phyloP scores from a whole-genome alignment of 306 rosid genomes.

The Sicyos edulis region DNA sequence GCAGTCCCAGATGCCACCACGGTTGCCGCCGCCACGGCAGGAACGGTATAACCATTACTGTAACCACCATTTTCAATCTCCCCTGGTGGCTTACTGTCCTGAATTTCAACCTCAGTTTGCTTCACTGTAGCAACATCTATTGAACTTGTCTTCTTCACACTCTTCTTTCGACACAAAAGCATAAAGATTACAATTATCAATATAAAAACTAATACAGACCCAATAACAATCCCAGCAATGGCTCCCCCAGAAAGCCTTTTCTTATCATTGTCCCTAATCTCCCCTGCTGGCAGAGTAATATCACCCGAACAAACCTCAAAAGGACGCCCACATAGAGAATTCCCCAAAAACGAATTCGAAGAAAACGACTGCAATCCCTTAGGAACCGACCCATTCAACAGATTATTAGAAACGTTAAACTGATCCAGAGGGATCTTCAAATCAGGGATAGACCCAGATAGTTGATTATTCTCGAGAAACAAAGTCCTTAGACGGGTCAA shows the following conservation, averaged over 20 bases:
- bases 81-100: slow-evolving; percentile 19
- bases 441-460: slow-evolving; percentile 33
- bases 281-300: background rate
- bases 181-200: slow-evolving; percentile 24
- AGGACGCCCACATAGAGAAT: slow-evolving; percentile 35
- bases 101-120: slow-evolving; percentile 28
- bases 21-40: slow-evolving; percentile 20
- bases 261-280: slow-evolving; percentile 12
- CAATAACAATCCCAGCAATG: slow-evolving; percentile 41
- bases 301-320: slow-evolving; percentile 28
- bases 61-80: slow-evolving; percentile 27
- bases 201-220: slow-evolving; percentile 32
- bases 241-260: slow-evolving; percentile 40
- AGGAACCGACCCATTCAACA: slow-evolving; percentile 39
- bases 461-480: slow-evolving; percentile 33
- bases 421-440: slow-evolving; percentile 33
- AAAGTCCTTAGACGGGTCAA: slow-evolving; percentile 35
- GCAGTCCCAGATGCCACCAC: slow-evolving; percentile 22
- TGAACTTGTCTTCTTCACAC: slow-evolving; percentile 33
- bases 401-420: slow-evolving; percentile 40
- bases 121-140: slow-evolving; percentile 35
- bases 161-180: slow-evolving; percentile 37
- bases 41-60: slow-evolving; percentile 27
- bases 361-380: slow-evolving; percentile 24
- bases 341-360: slow-evolving; percentile 31